Evolutionary conservation across 495 filamentous ascomycete species (phyloP), one percentile per base, ranked within the genome.

Genomic region (Hypomontagnella monticulosa): DNA sequence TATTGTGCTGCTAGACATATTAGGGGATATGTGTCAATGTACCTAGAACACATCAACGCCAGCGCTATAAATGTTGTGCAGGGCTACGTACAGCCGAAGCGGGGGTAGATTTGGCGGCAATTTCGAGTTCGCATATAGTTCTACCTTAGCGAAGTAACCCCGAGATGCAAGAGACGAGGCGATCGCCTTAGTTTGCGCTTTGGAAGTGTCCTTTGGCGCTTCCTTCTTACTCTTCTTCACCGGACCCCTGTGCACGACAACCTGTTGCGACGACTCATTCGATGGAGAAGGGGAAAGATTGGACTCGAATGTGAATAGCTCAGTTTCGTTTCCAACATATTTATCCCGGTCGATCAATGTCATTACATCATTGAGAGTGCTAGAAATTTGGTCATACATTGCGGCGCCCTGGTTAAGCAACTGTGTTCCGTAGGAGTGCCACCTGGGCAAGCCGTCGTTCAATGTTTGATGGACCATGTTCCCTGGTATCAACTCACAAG

Each of bases 111-210:
- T 74, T 32, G 84, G 79, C 4, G 90, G 89, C n/a, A 93, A 74
- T 52, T 83, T 85, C 3, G 91, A 91, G 71, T 95, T 95, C n/a
- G 82, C 78, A 71, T 93, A 95, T 8, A 89, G 75, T 71, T 91
- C 88, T 11, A 87, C 88, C 73, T 93, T 93, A n/a, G 85, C 77
- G 72, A 93, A 93, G 72, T 89, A 87, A 53, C 85, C 87, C 4
- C 71, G 72, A 44, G 79, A 77, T 16, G 77, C 74, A 10, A 79
- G 67, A 1, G 77, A 75, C 1, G 78, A 73, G 9, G 78, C 72
- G 19, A 78, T 69, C 3, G 78, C 76, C 36, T 70, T 73, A 32
- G 71, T 67, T 67, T 77, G 76, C 1, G 71, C 74, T 59, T 80
- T 74, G 2, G 68, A 42, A 36, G 50, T 71, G 15, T 63, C 63